Evolutionary conservation across 805 yeast genomes (phyloP), one percentile per base, ranked within the genome.

Genomic region (Ogataea polymorpha): DNA sequence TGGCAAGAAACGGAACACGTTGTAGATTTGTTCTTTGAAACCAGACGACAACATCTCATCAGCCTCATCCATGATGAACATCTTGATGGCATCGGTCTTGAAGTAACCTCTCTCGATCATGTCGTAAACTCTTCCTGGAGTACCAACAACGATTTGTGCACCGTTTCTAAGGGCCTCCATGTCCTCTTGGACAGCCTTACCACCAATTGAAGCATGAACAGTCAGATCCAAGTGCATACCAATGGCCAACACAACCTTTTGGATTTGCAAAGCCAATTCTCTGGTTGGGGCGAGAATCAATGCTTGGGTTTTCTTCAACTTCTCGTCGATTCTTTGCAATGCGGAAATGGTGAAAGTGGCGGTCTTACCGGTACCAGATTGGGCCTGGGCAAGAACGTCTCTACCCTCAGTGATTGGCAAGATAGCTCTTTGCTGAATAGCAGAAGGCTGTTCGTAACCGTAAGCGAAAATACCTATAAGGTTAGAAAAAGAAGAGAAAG

Each of bases 311-410:
- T 85, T 86, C 59, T 80, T 75, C 49, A 77, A 41, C 49, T 74
- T 77, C 42, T 82, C 71, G 55, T 91, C 96, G 41, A 93, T 77
- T 49, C 79, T 86, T 68, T 93, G 95, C 51, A 93, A 71, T 74
- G 89, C 86, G 18, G 96, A 91, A 53, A 93, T 91, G 50, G 97
- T 77, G 74, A 93, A 93, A 35, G 99, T 93, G 51, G 98, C 99
- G 21, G 99, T 93, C 72, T 93, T 93, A 70, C 99, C 99, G 36
- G 99, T 93, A 69, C 99, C 99, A 26, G 96, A 88, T 71, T 93
- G 99, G 45, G 99, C 98, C 72, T 93, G 99, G 46, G 99, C 99
- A 50, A 93, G 80, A 40, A 90, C 95, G 67, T 93, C 99, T 67
- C 89, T 82, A 42, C 96, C 96, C 61, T 81, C 82, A 57, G 89